Percentiles rank a stretch among this genome's conserved stretches.
Evolutionary conservation across 495 filamentous ascomycete genomes (phyloP).

Genomic region (Talaromyces stipitatus): DNA sequence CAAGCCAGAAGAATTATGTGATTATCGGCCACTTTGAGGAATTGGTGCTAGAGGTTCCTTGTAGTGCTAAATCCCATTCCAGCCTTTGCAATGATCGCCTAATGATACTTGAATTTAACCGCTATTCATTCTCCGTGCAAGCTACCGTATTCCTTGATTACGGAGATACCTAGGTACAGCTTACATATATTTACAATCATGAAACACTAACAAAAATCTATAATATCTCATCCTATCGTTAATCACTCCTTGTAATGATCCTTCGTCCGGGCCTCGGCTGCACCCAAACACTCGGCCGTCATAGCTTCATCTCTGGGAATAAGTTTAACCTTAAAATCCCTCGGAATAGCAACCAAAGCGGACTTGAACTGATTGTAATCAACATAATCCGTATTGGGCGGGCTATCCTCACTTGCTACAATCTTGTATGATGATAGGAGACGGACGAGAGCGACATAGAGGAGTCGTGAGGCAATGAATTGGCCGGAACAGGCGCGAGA

Average conservation of each 20-base stretch:
- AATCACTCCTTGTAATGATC: conserved; percentile 35
- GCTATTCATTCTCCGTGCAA: too few species aligned
- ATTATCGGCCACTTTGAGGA: neutral
- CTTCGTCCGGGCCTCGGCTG: conserved; percentile 27
- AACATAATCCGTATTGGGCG: conserved; percentile 50
- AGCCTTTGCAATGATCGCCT: too few species aligned
- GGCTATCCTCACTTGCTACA: conserved; percentile 36
- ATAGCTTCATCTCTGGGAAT: conserved; percentile 31
- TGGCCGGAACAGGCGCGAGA: conserved; percentile 46
- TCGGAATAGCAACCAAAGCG: conserved; percentile 47
- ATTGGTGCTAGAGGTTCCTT: neutral
- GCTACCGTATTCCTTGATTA: too few species aligned
- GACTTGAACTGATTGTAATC: conserved; percentile 51
- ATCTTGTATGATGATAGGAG: conserved; percentile 43
- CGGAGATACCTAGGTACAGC: too few species aligned
- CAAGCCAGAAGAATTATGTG: neutral
- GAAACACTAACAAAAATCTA: neutral
- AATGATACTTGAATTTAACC: too few species aligned
- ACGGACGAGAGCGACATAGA: conserved; percentile 43
- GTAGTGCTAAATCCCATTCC: too few species aligned
- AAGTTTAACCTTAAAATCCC: conserved; percentile 45
- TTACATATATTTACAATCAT: neutral
- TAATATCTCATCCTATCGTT: neutral
- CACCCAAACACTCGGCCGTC: conserved; percentile 25
- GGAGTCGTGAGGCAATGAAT: conserved; percentile 40